Evolutionary conservation across 495 filamentous ascomycete species (phyloP), one percentile per base, ranked within the genome.

Genomic region (Hyaloscypha finlandica): DNA sequence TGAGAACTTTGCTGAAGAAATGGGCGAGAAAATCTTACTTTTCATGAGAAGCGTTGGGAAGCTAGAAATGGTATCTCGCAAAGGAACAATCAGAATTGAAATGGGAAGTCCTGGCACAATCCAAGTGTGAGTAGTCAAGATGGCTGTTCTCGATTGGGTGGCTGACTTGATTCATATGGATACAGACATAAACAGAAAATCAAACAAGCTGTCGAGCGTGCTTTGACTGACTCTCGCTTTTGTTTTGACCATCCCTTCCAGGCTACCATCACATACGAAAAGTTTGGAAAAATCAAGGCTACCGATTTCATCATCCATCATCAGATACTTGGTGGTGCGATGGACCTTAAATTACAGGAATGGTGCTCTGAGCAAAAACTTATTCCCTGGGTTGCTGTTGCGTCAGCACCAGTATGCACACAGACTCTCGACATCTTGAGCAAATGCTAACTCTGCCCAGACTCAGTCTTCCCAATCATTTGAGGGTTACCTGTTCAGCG

Each of bases 361-460:
- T 81, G 79, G 79, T 69, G 76, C 56, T 70, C 71, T 25, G 57
- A 70, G 11, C 61, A 70, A 1, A 80, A 81, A 62, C 33, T 77
- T 3, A 76, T 79, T 52, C 77, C 77, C 8, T 81, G 79, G 79
- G 71, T 76, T 58, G 77, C 77, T 45, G 67, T 81, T 65, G 79
- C n/a, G n/a, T n/a, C n/a, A n/a, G n/a, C n/a, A n/a, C n/a, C n/a
- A n/a, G n/a, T n/a, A n/a, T n/a, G n/a, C n/a, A n/a, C n/a, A n/a
- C n/a, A n/a, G n/a, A n/a, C n/a, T n/a, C n/a, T n/a, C n/a, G n/a
- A n/a, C n/a, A n/a, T n/a, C n/a, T n/a, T n/a, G n/a, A n/a, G n/a
- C n/a, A n/a, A n/a, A n/a, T n/a, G n/a, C n/a, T n/a, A n/a, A n/a
- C n/a, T n/a, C 79, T 22, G 74, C 74, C 8, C 79, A 76, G 31